Base-by-base conservation (phyloP, 2,329 filamentous ascomycete genomes). In the Dothideomycetidae sp. region DNA sequence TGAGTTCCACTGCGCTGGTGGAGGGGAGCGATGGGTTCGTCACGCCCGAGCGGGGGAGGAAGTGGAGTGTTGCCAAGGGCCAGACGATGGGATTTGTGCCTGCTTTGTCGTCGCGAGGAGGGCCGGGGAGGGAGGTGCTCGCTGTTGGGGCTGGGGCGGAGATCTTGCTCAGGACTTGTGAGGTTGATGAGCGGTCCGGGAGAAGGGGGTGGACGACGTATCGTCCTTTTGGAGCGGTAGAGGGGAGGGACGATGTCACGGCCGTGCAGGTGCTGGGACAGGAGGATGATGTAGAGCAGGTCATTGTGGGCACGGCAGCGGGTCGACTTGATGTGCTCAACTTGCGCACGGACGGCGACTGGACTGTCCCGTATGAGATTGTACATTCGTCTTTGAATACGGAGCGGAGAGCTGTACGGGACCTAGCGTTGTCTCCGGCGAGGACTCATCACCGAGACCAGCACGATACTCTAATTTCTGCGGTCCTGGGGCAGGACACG, bases 131-230 rank as follows among this genome's bases (percentile, higher is more conserved):
- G 46, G 72, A 77, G 48, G 63, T 71, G 0, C 51, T 78, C 5
- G 69, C 64, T 2, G 75, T 71, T 64, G 72, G 72, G 36, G 73
- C 73, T 10, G 74, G 70, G 1, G 67, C 73, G 2, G 64, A 72
- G 40, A 50, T 78, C 7, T 54, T 69, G 3, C 43, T 74, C 40
- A 59, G 68, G 13, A 56, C 64, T 9, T 67, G 63, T 46, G 21
- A 37, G 2, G 19, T 31, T 10, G 30, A 33, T 10, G 17, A 23
- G 5, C 5, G 18, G 5, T 15, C 5, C 2, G 23, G 31, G 15
- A 17, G 29, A 3, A 19, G 19, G 5, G 42, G 36, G 13, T 75
- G 70, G 68, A 58, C 62, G 23, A 59, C 64, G 2, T 74, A 71
- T 46, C 64, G 64, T 39, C 65, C 70, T 10, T 53, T 66, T 4